Evolutionary conservation across 2,329 filamentous ascomycete species (phyloP), one percentile per base, ranked within the genome.

Genomic region (Plectosphaerella plurivora): DNA sequence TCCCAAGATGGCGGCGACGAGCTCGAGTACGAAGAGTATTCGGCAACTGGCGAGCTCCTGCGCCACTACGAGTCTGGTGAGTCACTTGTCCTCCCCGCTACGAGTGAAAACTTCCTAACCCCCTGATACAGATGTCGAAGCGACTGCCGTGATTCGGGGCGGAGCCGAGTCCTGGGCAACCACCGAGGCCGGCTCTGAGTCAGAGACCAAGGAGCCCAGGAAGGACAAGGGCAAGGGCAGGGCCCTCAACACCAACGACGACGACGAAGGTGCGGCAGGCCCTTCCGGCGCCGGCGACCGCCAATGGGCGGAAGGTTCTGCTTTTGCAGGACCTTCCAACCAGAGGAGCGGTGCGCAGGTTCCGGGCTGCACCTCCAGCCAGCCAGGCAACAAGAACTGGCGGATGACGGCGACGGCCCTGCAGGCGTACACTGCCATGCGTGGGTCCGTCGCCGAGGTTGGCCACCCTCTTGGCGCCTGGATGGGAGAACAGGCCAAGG

Each of bases 351-450:
- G 20, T 9, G 51, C 56, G 16, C 49, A 54, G 9, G 36, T 53
- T 10, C 54, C 56, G 14, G 54, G 51, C 24, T 54, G 55, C 47
- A 53, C 56, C 14, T 47, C 56, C 12, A 52, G 54, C 7, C 50
- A 55, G 33, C 51, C 51, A 5, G 45, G 51, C 20, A 57, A 51
- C 41, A 55, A 53, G 45, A 49, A 51, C 7, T 61, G 59, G 60
- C 53, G 44, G 36, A 45, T 66, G 35, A 59, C 62, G 5, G 51
- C 59, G n/a, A 61, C 62, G 2, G 59, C 56, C 44, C 54, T 71
- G 41, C 57, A 62, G 48, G 64, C 68, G 1, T 72, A 71, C 51
- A 58, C 57, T 9, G 61, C 64, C 14, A 66, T 72, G 65, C 63
- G 63, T 16, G 67, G 67, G 2, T 61, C 64, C 7, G 53, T 58